Conservation (phyloP, 441 rosid species). For the Gossypium lobatum region DNA sequence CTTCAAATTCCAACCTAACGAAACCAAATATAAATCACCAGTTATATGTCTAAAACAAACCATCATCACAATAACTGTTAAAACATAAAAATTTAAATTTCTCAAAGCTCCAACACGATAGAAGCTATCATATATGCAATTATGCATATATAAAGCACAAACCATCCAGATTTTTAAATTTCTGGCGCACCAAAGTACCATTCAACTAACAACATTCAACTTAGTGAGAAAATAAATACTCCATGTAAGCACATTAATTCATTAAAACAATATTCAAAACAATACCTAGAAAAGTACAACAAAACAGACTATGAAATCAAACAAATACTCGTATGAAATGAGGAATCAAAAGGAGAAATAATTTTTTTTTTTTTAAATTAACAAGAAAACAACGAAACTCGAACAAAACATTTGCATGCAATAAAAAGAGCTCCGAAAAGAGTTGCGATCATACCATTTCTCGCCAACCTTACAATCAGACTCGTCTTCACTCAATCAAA, state of each 20-base stretch:
- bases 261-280: background rate
- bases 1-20: background rate
- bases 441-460: slow-evolving; percentile 20
- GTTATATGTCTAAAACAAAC: background rate
- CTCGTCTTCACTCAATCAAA: slow-evolving; percentile 1
- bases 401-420: slow-evolving; percentile 2
- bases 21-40: background rate
- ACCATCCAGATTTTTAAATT: background rate
- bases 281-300: background rate
- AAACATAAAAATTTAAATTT: background rate
- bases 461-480: background rate
- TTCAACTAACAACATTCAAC: background rate
- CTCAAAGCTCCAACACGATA: background rate
- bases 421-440: background rate
- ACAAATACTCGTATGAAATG: background rate
- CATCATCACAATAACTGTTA: background rate
- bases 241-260: background rate
- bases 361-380: too few relatives aligned
- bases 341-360: background rate
- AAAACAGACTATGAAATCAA: background rate
- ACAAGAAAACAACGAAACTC: background rate
- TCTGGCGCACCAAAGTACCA: background rate
- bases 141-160: background rate
- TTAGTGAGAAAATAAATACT: background rate
- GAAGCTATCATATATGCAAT: background rate